Base-by-base conservation (phyloP, 1,284 basidiomycete species). In the Xanthoconium separans region DNA sequence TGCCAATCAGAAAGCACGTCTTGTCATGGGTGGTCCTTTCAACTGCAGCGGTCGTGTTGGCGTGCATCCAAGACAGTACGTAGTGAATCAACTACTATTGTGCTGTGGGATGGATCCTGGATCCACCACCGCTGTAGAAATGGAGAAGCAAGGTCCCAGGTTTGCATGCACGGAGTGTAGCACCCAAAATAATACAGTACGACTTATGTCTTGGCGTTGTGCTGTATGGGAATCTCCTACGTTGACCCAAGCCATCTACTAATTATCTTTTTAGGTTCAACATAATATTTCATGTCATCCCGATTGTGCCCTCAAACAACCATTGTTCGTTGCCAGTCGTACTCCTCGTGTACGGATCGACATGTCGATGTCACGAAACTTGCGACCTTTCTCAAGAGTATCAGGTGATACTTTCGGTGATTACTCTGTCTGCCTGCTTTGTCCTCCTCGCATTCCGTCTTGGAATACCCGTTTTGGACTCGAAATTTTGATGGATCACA, bases 11-110 rank as follows among this genome's bases (percentile, higher is more conserved):
- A 66, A 65, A 36, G 61, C 60, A 29, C 45, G 51, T 43, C 57
- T 59, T 43, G 34, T 47, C 33, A 65, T 71, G 55, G 71, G 63
- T 5, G 58, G 66, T 22, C 58, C 47, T 45, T 79, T 75, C 75
- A 62, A 51, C 30, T 59, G 74, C 34, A 66, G 68, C 50, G 51
- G 48, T 36, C 56, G 52, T 18, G 53, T 67, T 50, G 57, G 55
- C 34, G 50, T 58, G 15, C 66, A 66, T 43, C 63, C 61, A 22
- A 64, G 46, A 47, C 66, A 56, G 16, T 30, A 49, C 18, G 44
- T 53, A 16, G 57, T 63, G 34, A 51, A 56, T 22, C 54, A 56
- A 22, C 45, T 69, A 29, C 8, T 71, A 15, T 41, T 29, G 27
- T 58, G 53, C 29, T 69, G 61, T 34, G 56, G 61, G 33, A 62